Base-by-base conservation (phyloP, 495 filamentous ascomycete genomes). In the Evernia prunastri region DNA sequence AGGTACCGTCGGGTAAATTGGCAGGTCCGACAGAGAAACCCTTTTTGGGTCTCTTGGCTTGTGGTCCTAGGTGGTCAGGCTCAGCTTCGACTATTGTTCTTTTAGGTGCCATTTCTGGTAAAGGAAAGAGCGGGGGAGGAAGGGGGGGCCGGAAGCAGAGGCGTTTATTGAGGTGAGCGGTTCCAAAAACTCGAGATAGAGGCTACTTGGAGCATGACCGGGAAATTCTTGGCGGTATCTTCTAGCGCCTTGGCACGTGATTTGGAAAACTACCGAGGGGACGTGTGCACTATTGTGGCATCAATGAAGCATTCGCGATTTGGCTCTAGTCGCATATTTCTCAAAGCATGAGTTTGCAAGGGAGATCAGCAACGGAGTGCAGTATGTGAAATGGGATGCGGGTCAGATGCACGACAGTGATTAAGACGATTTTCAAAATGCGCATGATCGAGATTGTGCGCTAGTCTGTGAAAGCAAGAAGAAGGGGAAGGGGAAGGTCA, bases 1-100 rank as follows among this genome's bases (percentile, higher is more conserved):
- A 89, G 23, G 88, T 86, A 43, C 94, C 94, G 74, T 97, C 93
- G 31, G 94, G 94, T 23, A 98, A 81, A 72, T 97, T 96, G 53
- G 87, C 91, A 56, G 94, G 94, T 4, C 93, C 94, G 54, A 97
- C 87, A 20, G 83, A 84, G 78, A 90, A 90, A 31, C 84, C 87
- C 71, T 84, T 87, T 68, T 78, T 83, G 66, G 80, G 77, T 68
- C 84, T 84, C 61, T 80, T 59, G 71, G 79, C 27, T 31, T 35
- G 31, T 35, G 17, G 27, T 13, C 27, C 37, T 40, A 37, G 29
- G 17, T 40, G 31, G 35, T 12, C 43, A 51, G 40, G n/a, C 25
- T 59, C 64, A 0, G 33, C 25, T 40, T 31, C 36, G 15, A 47
- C 37, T 17, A 4, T 7, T 10, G n/a, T 27, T 36, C 64, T 68